phyloP scores from a whole-genome alignment of 805 yeast genomes.

The Pichia phayaonensis region DNA sequence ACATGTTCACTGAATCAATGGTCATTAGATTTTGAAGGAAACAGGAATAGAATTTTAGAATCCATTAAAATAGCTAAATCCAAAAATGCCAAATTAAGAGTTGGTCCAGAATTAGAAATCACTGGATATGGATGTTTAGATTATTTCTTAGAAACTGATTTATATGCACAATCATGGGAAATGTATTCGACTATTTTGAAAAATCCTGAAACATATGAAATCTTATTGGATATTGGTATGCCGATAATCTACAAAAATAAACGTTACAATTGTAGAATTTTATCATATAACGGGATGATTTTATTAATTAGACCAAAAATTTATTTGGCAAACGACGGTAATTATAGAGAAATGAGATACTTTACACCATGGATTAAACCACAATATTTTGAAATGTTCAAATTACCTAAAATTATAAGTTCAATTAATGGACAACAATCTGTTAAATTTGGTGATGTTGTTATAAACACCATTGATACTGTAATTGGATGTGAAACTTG shows the following conservation, averaged over 20 bases:
- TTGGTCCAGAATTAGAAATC: conserved; percentile 94
- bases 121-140: conserved; percentile 94
- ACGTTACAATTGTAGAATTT: conserved; percentile 83
- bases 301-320: conserved; percentile 86
- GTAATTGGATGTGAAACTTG: conserved; percentile 97
- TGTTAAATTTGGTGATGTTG: conserved; percentile 81
- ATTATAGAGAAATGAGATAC: conserved; percentile 94
- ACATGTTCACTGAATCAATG: conserved; percentile 96
- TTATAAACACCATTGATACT: conserved; percentile 75
- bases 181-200: conserved; percentile 72
- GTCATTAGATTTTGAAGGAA: conserved; percentile 98
- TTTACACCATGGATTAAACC: conserved; percentile 92
- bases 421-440: conserved; percentile 53
- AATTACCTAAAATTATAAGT: conserved; percentile 65
- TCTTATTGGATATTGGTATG: conserved; percentile 88
- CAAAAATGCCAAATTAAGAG: conserved; percentile 72
- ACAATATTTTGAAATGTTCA: conserved; percentile 62
- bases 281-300: conserved; percentile 73
- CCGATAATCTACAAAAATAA: conserved; percentile 84
- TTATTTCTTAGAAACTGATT: conserved; percentile 86
- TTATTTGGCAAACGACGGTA: conserved; percentile 94
- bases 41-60: conserved; percentile 81
- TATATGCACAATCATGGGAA: conserved; percentile 90
- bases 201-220: conserved; percentile 62
- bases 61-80: conserved; percentile 72